Evolutionary conservation across 1,139 yeast genomes (phyloP).

Genomic region (Yamadazyma diospyri): DNA sequence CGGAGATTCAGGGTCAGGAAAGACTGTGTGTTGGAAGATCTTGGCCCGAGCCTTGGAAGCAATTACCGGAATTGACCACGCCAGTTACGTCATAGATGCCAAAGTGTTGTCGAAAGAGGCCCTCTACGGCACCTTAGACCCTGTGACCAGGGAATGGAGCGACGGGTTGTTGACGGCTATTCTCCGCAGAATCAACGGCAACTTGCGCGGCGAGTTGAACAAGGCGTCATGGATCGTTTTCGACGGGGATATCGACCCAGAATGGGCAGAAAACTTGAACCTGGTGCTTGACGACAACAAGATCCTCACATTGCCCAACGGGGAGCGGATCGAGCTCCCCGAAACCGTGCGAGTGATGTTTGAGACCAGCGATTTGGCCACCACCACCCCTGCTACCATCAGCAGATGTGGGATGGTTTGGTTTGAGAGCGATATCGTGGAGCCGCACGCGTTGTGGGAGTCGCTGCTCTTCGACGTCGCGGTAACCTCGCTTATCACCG

Average conservation of each 20-base stretch:
- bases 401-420: slow-evolving; percentile 92
- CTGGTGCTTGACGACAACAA: slow-evolving; percentile 89
- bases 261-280: slow-evolving; percentile 89
- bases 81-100: slow-evolving; percentile 59
- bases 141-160: slow-evolving; percentile 84
- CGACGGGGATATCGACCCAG: slow-evolving; percentile 94
- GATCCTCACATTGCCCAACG: slow-evolving; percentile 79
- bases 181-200: slow-evolving; percentile 56
- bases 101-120: slow-evolving; percentile 66
- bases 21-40: slow-evolving; percentile 53
- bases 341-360: slow-evolving; percentile 62
- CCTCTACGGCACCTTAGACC: slow-evolving; percentile 69
- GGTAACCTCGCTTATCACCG: not conserved
- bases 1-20: slow-evolving; percentile 78
- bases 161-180: slow-evolving; percentile 82
- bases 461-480: slow-evolving; percentile 9
- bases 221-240: slow-evolving; percentile 76
- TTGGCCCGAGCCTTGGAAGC: slow-evolving; percentile 44
- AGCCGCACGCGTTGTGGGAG: slow-evolving; percentile 17
- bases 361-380: slow-evolving; percentile 65
- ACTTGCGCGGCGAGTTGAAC: slow-evolving; percentile 54
- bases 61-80: slow-evolving; percentile 33
- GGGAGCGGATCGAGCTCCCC: slow-evolving; percentile 76
- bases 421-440: slow-evolving; percentile 39
- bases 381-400: slow-evolving; percentile 87